Conservation (phyloP, 441 rosid genomes). For the Bruguiera hainesii region DNA sequence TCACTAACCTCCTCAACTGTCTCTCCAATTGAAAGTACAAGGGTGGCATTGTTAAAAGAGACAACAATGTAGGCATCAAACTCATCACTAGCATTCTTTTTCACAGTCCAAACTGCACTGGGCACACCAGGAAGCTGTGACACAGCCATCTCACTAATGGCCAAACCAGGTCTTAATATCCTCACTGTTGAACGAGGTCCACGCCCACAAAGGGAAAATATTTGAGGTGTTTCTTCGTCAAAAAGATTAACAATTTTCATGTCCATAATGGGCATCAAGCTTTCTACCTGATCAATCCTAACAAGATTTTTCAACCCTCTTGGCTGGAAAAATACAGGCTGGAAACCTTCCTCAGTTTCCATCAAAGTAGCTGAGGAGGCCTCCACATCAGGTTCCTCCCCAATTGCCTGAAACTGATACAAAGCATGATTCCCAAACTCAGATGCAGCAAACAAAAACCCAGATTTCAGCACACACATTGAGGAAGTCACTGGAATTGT, state of each 20-base stretch:
- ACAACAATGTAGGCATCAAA: constrained; percentile 97
- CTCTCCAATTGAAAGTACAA: constrained; percentile 97
- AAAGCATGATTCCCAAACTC: constrained; percentile 94
- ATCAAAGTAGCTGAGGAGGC: constrained; percentile 79
- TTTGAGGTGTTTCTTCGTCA: constrained; percentile 96
- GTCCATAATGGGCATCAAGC: constrained; percentile 97
- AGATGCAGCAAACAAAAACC: constrained; percentile 82
- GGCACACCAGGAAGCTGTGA: constrained; percentile 99
- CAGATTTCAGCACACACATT: constrained; percentile 83
- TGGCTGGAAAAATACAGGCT: constrained; percentile 90
- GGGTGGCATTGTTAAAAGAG: constrained; percentile 96
- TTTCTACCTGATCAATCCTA: constrained; percentile 92
- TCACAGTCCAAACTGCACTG: constrained; percentile 99
- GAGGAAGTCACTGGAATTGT: constrained; percentile 84
- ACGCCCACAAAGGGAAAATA: constrained; percentile 82
- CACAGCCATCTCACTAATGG: constrained; percentile 95
- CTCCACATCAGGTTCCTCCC: constrained; percentile 84
- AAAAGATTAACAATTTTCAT: constrained; percentile 82
- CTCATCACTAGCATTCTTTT: constrained; percentile 78
- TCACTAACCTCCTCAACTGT: constrained; percentile 97
- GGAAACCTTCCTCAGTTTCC: constrained; percentile 96
- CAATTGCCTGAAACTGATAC: constrained; percentile 91
- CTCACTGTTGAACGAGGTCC: constrained; percentile 94
- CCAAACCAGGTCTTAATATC: constrained; percentile 91
- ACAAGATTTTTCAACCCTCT: constrained; percentile 90